Evolutionary conservation across 1,284 basidiomycete species (phyloP), one percentile per base, ranked within the genome.

Genomic region (Sporisorium scitamineum): DNA sequence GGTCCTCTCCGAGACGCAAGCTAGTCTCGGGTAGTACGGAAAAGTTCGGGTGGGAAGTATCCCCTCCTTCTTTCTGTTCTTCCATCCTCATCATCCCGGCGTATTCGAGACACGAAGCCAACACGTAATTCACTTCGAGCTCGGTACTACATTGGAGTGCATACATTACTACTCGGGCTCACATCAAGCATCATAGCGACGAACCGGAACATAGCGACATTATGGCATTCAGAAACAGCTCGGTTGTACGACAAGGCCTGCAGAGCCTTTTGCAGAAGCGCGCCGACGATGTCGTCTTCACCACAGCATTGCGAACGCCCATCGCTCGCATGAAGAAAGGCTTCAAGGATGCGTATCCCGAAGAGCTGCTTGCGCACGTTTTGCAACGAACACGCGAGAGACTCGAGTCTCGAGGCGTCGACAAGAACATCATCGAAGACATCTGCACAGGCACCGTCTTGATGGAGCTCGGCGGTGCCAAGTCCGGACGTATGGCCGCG

Each of bases 381-480:
- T 70, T 86, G 26, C 70, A 72, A 32, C 67, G 76, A 20, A 86
- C 84, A 1, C 59, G 80, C 32, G 76, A 84, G 39, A 57, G 83
- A 5, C 78, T 86, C 50, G 84, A 86, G 58, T 59, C 66, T 11
- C 77, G 78, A 55, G 85, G 84, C 31, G 79, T 86, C n/a, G 80
- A 84, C 65, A 78, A 83, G 57, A 59, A 76, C 48, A 74, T 81
- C 18, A 82, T 86, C 47, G 67, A 86, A 58, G 85, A 86, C 66
- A 79, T 86, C 45, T 80, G 80, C 75, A 81, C 81, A 27, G 86
- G 86, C 9, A 86, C 80, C 11, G 86, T 86, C n/a, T 70, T 86
- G 24, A 85, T 85, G 83, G 85, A 86, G 74, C 75, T 86, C 16
- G 86, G 86, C n/a, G 86, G 86, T 9, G 85, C 86, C 37, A 86